Evolutionary conservation across 163 green algal genomes (phyloP).

Genomic region (Chloromonas sp.): DNA sequence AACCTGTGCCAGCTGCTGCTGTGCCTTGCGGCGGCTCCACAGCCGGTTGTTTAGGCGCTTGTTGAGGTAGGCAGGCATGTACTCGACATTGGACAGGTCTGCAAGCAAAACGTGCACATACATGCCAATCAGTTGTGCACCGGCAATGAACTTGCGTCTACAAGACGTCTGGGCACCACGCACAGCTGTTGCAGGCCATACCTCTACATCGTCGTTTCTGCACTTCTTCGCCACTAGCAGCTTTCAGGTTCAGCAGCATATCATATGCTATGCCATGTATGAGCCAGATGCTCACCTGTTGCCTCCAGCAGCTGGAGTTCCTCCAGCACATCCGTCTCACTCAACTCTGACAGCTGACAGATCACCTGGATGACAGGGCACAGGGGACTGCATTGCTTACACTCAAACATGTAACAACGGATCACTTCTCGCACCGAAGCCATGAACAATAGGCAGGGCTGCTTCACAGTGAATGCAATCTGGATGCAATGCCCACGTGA

Average conservation of each 20-base stretch:
- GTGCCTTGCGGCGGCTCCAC: constrained; percentile 28
- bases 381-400: not conserved
- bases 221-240: not conserved
- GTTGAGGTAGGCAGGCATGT: constrained; percentile 53
- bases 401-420: not conserved
- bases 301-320: constrained; percentile 45
- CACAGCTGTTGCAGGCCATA: too few relatives aligned
- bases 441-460: not conserved
- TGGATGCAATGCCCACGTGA: too few relatives aligned
- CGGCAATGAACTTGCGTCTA: not conserved
- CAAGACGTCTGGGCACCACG: not conserved
- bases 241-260: not conserved
- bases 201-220: not conserved
- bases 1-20: not conserved
- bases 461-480: too few relatives aligned
- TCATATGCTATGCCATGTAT: not conserved
- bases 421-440: not conserved
- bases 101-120: not conserved
- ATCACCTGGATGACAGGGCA: constrained; percentile 33
- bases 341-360: constrained; percentile 46
- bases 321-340: constrained; percentile 49
- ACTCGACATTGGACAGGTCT: constrained; percentile 18
- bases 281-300: constrained; percentile 10
- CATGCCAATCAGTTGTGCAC: not conserved
- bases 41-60: constrained; percentile 57